Conservation (phyloP, 1,284 basidiomycete genomes). For the Sporisorium sorghi region DNA sequence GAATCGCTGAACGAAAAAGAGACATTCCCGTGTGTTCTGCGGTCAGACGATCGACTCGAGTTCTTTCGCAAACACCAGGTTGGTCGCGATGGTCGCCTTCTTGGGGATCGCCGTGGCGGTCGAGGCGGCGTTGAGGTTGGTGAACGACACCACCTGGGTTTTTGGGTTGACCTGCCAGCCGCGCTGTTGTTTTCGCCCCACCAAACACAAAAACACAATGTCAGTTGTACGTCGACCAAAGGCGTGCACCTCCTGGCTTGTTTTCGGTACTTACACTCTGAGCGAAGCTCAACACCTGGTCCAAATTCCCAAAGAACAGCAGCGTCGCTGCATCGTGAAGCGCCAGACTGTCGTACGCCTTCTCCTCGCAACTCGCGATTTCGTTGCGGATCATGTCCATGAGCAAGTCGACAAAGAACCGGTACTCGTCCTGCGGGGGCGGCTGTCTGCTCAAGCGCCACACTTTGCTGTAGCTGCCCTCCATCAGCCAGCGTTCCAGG, state of each 20-base stretch:
- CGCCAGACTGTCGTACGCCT: conserved; percentile 86
- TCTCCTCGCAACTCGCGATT: conserved; percentile 91
- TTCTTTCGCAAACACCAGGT: conserved; percentile 67
- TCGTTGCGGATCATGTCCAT: conserved; percentile 95
- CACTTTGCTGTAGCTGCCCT: conserved; percentile 96
- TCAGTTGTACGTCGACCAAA: conserved; percentile 5
- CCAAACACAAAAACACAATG: background rate
- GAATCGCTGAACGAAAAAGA: too few relatives aligned
- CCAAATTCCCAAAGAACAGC: conserved; percentile 84
- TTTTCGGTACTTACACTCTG: conserved; percentile 73
- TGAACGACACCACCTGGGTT: conserved; percentile 67
- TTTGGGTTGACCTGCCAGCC: conserved; percentile 70
- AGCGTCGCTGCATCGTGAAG: conserved; percentile 87
- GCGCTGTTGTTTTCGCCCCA: conserved; percentile 46
- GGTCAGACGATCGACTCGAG: conserved; percentile 67
- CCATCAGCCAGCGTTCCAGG: conserved; percentile 95
- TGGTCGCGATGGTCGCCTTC: conserved; percentile 64
- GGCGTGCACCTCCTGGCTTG: too few relatives aligned
- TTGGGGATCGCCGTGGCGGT: conserved; percentile 56
- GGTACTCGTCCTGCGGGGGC: conserved; percentile 80
- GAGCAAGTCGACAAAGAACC: conserved; percentile 87
- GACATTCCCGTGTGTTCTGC: background rate
- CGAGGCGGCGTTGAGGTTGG: conserved; percentile 28
- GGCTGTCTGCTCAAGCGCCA: conserved; percentile 88
- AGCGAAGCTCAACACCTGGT: conserved; percentile 82